Evolutionary conservation across 2,329 filamentous ascomycete species (phyloP).

Genomic region (Neofusicoccum umdonicola): DNA sequence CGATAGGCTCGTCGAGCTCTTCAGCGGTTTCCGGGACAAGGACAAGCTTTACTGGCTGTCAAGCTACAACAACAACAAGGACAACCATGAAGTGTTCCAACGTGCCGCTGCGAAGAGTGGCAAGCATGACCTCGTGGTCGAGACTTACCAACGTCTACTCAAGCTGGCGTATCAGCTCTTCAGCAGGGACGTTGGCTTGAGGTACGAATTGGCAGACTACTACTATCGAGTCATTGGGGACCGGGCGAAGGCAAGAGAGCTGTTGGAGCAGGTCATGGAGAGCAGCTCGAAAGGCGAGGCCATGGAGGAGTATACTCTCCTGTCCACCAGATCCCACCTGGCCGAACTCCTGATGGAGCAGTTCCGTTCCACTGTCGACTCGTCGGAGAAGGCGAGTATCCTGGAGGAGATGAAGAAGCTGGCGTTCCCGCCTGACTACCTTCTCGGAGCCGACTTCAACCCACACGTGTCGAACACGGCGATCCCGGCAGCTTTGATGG

Average conservation of each 20-base stretch:
- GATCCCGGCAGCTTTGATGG: conserved; percentile 13
- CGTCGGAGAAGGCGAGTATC: conserved; percentile 15
- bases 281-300: background rate
- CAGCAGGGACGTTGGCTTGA: conserved; percentile 4
- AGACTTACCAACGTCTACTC: background rate
- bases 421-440: background rate
- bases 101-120: background rate
- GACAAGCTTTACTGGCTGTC: background rate
- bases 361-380: conserved; percentile 15
- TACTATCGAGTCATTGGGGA: conserved; percentile 15
- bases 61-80: no score
- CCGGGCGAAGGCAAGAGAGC: conserved; percentile 17
- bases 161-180: background rate
- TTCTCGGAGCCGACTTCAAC: conserved; percentile 6
- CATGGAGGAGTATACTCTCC: background rate
- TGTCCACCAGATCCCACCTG: conserved; percentile 13
- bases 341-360: conserved; percentile 20
- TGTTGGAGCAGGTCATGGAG: conserved; percentile 2
- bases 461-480: conserved; percentile 9
- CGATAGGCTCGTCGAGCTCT: background rate
- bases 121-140: background rate
- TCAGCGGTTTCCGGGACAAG: background rate
- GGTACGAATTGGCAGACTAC: conserved; percentile 5
- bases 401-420: conserved; percentile 18
- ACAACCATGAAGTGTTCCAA: background rate